Conservation (phyloP, 371 early-diverging fungal species). For the Circinella umbellata region DNA sequence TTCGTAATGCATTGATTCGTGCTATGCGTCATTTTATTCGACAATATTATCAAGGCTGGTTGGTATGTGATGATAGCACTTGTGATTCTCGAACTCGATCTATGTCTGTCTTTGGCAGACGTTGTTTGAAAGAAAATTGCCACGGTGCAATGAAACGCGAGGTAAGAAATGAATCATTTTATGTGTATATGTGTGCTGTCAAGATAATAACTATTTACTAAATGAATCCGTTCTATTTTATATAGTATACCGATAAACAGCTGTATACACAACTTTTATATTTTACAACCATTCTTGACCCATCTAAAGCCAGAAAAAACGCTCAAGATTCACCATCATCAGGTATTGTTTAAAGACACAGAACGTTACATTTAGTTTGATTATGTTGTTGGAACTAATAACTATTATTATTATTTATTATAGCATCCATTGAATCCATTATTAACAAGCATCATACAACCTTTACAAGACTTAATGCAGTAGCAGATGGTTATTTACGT, state of each 20-base stretch:
- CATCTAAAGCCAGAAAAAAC: constrained; percentile 36
- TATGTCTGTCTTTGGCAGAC: constrained; percentile 75
- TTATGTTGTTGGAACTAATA: background rate
- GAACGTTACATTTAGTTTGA: no score
- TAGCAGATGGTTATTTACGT: constrained; percentile 62
- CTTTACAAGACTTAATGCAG: constrained; percentile 35
- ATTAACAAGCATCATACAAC: constrained; percentile 27
- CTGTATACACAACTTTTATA: constrained; percentile 57
- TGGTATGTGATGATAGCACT: constrained; percentile 78
- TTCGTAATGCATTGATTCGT: constrained; percentile 67
- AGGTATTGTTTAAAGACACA: constrained; percentile 18
- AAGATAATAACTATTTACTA: background rate
- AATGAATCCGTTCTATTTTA: background rate
- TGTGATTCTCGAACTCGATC: constrained; percentile 68
- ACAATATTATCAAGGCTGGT: constrained; percentile 73
- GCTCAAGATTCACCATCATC: constrained; percentile 16
- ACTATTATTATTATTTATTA: constrained; percentile 14
- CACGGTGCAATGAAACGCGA: constrained; percentile 68
- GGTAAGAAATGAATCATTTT: constrained; percentile 37
- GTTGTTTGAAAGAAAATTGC: constrained; percentile 74
- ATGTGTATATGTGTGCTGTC: background rate
- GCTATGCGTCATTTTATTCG: constrained; percentile 71
- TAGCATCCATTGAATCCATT: constrained; percentile 29
- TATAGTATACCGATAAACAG: constrained; percentile 48
- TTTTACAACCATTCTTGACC: constrained; percentile 46